Evolutionary conservation across 108 stramenopile species (phyloP), one percentile per base, ranked within the genome.

Genomic region (Craspedostauros australis): DNA sequence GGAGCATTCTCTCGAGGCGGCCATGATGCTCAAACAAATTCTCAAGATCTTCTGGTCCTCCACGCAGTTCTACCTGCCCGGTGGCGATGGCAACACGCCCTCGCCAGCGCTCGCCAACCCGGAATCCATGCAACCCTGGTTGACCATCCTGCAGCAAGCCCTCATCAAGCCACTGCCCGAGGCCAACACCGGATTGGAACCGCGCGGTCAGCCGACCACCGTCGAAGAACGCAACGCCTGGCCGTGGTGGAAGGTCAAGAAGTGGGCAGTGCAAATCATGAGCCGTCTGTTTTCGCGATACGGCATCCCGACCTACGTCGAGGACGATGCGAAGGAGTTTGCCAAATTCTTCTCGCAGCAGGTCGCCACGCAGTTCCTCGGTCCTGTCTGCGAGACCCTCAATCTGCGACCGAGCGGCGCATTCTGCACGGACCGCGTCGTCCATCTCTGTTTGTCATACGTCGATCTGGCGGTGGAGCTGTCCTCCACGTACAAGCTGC

Each of bases 211-310:
- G 66, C 96, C 97, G 1, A 70, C 60, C 18, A 41, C 70, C n/a
- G 63, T 80, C 24, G 94, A 91, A 47, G 95, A 94, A 42, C 66
- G 95, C 24, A 88, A 92, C 57, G 70, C 75, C 12, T 96, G 91
- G 94, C 94, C 95, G 1, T 94, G 94, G 93, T 98, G 97, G 97
- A 98, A 98, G 66, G 86, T 90, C 2, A 98, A 98, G 70, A 98
- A 98, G 75, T 97, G 96, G 96, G 70, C 93, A 5, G 86, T 82
- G 5, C 96, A 92, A 61, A 94, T 97, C 43, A 91, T 93, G 84
- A 80, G 83, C 28, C 75, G 95, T 1, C 68, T 96, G 33, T 94
- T 96, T 58, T 85, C 88, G 9, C 82, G 97, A 2, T 98, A 98
- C 64, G 97, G 95, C 18, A 92, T 95, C 57, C 92, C 94, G 4